Evolutionary conservation across 495 filamentous ascomycete genomes (phyloP), one percentile per base, ranked within the genome.

Genomic region (Talaromyces ruber): DNA sequence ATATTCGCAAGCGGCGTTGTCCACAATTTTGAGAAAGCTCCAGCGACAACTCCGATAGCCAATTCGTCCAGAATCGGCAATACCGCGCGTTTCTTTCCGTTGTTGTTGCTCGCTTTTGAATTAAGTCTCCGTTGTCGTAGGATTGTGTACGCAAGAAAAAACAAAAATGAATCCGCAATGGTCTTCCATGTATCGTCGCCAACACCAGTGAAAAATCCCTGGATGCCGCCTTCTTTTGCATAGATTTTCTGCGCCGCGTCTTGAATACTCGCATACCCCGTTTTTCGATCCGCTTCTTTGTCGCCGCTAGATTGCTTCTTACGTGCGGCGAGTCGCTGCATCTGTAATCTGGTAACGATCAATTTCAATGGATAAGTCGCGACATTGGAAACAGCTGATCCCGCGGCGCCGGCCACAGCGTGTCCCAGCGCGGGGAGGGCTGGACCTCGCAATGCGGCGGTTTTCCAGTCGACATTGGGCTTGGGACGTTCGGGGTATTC

Each of bases 351-450:
- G 16, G 92, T 91, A 63, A 92, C 87, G 60, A 93, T 86, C n/a
- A 96, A 81, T 68, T 89, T 88, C 25, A 97, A 82, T 2, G 93
- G 93, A 70, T 96, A 96, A 9, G 88, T 85, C 50, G 85, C 73
- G 55, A 93, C 73, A 67, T 92, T 93, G 3, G 92, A 92, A 57
- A 95, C 82, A 11, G 90, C 86, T 3, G 90, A 87, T 16, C 91
- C 92, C 14, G 85, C 78, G 28, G 90, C 85, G 56, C 92, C 92
- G 18, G 92, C 88, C 22, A 89, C 70, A 56, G 93, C 93, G 78
- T 97, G 93, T 21, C 90, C 90, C n/a, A 96, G 76, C 5, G 90
- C 88, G 58, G 92, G 90, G n/a, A 96, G 82, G 7, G 84, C 82
- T 64, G 79, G 78, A 3, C 79, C 78, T 1, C 70, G 66, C 29